Conservation (phyloP, 768 basidiomycete genomes). For the Omphalotus guepiniiformis region DNA sequence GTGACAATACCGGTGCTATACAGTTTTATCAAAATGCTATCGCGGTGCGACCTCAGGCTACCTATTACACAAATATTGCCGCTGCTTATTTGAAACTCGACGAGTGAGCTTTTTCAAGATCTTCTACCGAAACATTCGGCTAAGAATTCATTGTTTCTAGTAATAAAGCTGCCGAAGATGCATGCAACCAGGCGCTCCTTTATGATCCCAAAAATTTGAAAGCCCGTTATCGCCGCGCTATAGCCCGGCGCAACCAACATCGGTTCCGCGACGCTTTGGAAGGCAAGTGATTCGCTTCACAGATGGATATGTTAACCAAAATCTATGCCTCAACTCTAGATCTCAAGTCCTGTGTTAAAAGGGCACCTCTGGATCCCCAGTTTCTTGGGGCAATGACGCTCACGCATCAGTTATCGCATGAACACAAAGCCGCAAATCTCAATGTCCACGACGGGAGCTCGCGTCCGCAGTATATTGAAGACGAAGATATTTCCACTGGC, state of each 20-base stretch:
- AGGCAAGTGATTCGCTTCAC: not conserved
- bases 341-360: not conserved
- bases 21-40: not conserved
- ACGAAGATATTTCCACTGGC: not conserved
- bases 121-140: not conserved
- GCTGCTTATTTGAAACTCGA: constrained; percentile 1
- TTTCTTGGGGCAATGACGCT: not conserved
- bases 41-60: not conserved
- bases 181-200: constrained; percentile 1
- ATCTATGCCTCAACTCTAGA: not conserved
- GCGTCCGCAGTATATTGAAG: not conserved
- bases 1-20: not conserved
- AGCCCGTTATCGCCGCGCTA: not conserved
- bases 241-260: not conserved
- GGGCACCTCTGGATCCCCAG: constrained; percentile 2
- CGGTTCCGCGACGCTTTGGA: not conserved
- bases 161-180: not conserved
- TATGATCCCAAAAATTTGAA: not conserved
- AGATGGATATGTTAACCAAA: not conserved
- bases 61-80: constrained; percentile 2
- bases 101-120: not conserved
- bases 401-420: not conserved
- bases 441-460: not conserved
- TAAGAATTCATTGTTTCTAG: not conserved
- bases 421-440: not conserved